These are phyloP conservation scores for Paecilomyces formosus DNA, from an alignment of 2,329 filamentous ascomycete genomes.

Conservation along the genomic window DNA sequence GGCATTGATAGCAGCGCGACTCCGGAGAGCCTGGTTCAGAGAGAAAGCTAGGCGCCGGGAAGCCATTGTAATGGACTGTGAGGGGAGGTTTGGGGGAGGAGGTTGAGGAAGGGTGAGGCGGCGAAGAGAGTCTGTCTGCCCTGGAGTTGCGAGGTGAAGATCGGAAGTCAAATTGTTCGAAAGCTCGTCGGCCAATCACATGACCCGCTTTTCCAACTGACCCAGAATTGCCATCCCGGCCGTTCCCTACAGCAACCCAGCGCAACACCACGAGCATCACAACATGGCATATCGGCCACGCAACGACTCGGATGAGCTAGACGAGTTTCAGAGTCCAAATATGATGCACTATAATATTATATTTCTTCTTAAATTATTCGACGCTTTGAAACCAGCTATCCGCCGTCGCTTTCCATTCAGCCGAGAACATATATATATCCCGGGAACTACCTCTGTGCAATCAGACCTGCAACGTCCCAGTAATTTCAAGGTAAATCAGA, in stretches of 20 bases:
- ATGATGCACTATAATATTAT: neutral
- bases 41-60: conserved; percentile 95
- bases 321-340: neutral
- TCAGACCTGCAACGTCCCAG: neutral
- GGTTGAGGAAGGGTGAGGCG: conserved; percentile 45
- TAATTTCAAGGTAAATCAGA: neutral
- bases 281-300: neutral
- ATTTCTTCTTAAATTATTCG: neutral
- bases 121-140: conserved; percentile 18
- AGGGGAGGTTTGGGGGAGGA: conserved; percentile 31
- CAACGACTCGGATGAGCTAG: neutral
- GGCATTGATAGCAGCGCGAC: conserved; percentile 73
- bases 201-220: conserved; percentile 35
- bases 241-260: conserved; percentile 18
- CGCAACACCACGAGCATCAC: neutral
- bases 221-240: conserved; percentile 24
- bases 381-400: neutral
- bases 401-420: neutral
- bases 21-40: conserved; percentile 83
- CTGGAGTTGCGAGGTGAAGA: conserved; percentile 34
- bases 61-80: conserved; percentile 60
- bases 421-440: neutral
- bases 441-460: neutral
- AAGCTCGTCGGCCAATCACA: conserved; percentile 36
- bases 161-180: conserved; percentile 41